These are phyloP conservation scores for Amanita exitialis DNA, from an alignment of 768 basidiomycete genomes.

Conservation along the genomic window DNA sequence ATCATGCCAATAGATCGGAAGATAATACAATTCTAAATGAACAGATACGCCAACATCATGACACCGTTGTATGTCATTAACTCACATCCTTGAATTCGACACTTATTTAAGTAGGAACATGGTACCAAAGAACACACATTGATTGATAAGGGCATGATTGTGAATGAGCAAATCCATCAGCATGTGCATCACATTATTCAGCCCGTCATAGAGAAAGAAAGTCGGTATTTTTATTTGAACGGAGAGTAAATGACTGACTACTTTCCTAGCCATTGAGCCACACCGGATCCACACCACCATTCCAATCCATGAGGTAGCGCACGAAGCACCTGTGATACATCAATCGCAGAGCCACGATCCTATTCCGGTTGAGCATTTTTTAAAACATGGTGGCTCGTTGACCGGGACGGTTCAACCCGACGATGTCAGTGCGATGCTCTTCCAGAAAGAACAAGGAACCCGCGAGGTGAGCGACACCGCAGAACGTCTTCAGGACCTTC, in stretches of 20 bases:
- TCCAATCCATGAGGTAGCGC: constrained; percentile 24
- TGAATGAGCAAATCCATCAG: constrained; percentile 22
- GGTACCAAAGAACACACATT: constrained; percentile 18
- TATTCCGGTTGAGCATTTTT: constrained; percentile 23
- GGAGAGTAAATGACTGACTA: background rate
- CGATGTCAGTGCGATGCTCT: constrained; percentile 13
- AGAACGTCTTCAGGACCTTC: constrained; percentile 12
- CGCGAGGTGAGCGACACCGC: constrained; percentile 19
- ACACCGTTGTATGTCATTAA: constrained; percentile 15
- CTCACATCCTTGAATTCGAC: background rate
- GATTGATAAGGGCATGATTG: constrained; percentile 22
- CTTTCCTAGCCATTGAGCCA: constrained; percentile 18
- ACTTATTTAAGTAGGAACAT: constrained; percentile 10
- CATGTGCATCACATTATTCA: constrained; percentile 29
- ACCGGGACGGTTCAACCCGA: constrained; percentile 5
- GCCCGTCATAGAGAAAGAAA: constrained; percentile 28
- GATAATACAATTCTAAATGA: constrained; percentile 19
- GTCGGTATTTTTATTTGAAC: constrained; percentile 12
- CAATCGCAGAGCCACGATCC: constrained; percentile 23
- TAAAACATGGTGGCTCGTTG: constrained; percentile 16
- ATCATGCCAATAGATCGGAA: constrained; percentile 18
- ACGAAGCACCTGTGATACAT: constrained; percentile 27
- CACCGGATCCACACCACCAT: constrained; percentile 21
- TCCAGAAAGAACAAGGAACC: constrained; percentile 13
- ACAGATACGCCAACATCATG: constrained; percentile 17